A percentile compares a stretch with the other conserved stretches of the same genome.
phyloP scores from a whole-genome alignment of 441 rosid genomes.

The Aleurites moluccanus region DNA sequence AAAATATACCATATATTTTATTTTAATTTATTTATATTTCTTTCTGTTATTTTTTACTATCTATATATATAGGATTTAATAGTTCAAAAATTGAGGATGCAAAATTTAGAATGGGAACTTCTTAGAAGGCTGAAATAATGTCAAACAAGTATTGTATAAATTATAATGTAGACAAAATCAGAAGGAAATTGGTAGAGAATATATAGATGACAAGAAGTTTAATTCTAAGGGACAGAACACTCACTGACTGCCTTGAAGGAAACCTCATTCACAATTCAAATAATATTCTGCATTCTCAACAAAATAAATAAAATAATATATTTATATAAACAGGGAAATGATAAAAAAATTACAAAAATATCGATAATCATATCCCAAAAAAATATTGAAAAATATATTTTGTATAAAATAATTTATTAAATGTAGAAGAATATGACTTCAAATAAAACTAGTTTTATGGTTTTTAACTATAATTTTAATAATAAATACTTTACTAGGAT shows the following conservation, averaged over 20 bases:
- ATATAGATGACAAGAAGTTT: not conserved
- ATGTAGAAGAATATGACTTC: too few relatives aligned
- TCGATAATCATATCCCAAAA: too few relatives aligned
- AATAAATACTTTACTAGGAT: too few relatives aligned
- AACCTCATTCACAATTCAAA: not conserved
- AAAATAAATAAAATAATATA: too few relatives aligned
- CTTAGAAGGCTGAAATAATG: not conserved
- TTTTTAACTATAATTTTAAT: too few relatives aligned
- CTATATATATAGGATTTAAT: not conserved
- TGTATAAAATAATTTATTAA: too few relatives aligned
- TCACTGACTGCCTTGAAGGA: not conserved
- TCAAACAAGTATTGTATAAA: not conserved
- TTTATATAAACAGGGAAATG: too few relatives aligned
- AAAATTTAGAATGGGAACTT: not conserved
- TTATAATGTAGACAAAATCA: not conserved
- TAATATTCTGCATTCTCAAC: too few relatives aligned
- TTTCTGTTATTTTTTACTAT: not conserved
- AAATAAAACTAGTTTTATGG: too few relatives aligned
- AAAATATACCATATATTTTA: too few relatives aligned
- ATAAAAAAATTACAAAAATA: too few relatives aligned
- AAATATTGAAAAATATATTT: too few relatives aligned
- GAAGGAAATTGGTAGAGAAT: not conserved
- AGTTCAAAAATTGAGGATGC: not conserved
- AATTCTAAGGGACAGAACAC: not conserved
- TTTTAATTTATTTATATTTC: not conserved